phyloP scores from a whole-genome alignment of 805 yeast species.

The Myxozyma geophila region DNA sequence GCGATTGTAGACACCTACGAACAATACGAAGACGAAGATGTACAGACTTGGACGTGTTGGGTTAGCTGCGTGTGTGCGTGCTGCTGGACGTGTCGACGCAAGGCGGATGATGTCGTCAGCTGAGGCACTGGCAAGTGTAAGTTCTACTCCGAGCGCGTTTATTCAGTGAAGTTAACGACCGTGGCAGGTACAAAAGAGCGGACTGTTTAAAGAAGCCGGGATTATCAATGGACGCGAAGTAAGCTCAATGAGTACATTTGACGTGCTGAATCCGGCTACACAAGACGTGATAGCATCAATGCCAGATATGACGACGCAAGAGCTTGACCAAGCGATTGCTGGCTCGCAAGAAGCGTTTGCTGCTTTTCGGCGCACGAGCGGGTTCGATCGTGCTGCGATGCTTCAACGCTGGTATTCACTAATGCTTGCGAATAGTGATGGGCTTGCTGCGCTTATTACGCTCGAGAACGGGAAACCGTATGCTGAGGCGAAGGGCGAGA shows the following conservation, averaged over 20 bases:
- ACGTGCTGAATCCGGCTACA: conserved; percentile 72
- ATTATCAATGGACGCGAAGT: not conserved
- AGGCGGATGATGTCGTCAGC: not conserved
- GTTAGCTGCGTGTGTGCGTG: too few species aligned
- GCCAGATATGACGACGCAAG: conserved; percentile 58
- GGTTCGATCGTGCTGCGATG: conserved; percentile 59
- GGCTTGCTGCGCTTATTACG: conserved; percentile 66
- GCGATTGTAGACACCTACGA: too few species aligned
- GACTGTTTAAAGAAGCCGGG: not conserved
- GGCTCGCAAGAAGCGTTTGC: conserved; percentile 60
- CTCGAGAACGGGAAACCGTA: conserved; percentile 77
- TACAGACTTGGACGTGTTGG: too few species aligned
- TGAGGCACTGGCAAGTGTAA: not conserved
- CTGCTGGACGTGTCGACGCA: too few species aligned
- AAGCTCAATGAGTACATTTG: not conserved
- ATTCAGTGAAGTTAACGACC: not conserved
- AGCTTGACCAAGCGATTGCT: conserved; percentile 58
- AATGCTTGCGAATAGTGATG: conserved; percentile 62
- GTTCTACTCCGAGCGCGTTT: not conserved
- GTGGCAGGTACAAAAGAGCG: not conserved
- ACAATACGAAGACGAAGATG: too few species aligned
- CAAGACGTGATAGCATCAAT: conserved; percentile 57
- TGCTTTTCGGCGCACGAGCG: conserved; percentile 55
- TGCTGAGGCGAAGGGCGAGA: conserved; percentile 74
- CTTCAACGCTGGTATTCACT: conserved; percentile 58